Evolutionary conservation across 2,329 filamentous ascomycete genomes (phyloP).

Genomic region (Ophiostoma perfectum): DNA sequence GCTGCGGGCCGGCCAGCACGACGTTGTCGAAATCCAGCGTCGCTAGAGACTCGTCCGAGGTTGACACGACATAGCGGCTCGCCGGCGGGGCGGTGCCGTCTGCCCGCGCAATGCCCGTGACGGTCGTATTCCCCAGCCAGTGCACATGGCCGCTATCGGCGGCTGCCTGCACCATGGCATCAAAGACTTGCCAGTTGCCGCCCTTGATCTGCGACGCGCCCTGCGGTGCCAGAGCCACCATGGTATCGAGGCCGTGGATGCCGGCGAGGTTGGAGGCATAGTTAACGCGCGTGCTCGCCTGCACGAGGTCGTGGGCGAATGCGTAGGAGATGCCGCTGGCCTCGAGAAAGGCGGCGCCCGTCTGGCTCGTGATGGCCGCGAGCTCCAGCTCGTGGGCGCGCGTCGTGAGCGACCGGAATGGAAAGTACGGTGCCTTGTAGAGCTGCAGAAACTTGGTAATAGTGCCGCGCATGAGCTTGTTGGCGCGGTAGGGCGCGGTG

Average conservation of each 20-base stretch:
- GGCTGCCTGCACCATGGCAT: constrained; percentile 71
- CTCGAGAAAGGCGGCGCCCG: constrained; percentile 59
- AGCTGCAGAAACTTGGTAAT: constrained; percentile 70
- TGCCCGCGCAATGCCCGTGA: constrained; percentile 38
- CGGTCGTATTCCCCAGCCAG: constrained; percentile 61
- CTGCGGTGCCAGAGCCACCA: constrained; percentile 86
- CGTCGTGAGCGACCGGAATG: constrained; percentile 70
- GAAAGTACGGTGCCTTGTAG: constrained; percentile 78
- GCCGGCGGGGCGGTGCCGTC: neutral
- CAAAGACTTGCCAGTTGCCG: constrained; percentile 93
- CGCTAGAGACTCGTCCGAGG: constrained; percentile 26
- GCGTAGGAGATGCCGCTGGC: constrained; percentile 59
- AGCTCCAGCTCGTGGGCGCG: constrained; percentile 64
- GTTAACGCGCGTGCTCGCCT: constrained; percentile 87
- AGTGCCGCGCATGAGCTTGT: constrained; percentile 64
- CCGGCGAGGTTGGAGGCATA: constrained; percentile 83
- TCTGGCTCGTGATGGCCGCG: constrained; percentile 58
- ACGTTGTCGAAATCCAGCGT: constrained; percentile 62
- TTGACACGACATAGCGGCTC: constrained; percentile 44
- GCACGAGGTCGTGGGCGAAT: constrained; percentile 77
- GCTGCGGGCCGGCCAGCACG: constrained; percentile 75
- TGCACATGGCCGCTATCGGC: constrained; percentile 57
- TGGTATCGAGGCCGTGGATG: constrained; percentile 84
- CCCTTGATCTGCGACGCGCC: constrained; percentile 73
- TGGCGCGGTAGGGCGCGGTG: constrained; percentile 65